Conservation (phyloP, 2,329 filamentous ascomycete genomes). For the Metarhizium album region DNA sequence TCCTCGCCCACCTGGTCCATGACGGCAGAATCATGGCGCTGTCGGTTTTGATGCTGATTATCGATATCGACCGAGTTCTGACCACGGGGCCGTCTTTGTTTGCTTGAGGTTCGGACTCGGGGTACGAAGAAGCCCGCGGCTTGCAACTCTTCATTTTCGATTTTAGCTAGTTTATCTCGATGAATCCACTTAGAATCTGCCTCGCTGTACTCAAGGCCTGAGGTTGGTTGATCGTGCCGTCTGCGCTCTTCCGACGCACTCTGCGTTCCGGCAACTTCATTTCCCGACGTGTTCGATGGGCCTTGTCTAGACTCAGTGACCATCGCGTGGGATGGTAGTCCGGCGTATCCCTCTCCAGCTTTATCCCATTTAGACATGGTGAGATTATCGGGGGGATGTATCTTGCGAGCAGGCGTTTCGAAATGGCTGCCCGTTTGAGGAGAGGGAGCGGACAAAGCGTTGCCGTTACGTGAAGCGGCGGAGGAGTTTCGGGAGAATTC, state of each 20-base stretch:
- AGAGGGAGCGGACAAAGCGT: conserved; percentile 13
- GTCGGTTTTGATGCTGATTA: conserved; percentile 11
- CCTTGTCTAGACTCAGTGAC: conserved; percentile 15
- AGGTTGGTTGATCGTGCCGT: conserved; percentile 15
- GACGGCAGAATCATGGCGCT: conserved; percentile 36
- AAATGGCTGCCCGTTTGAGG: conserved; percentile 10
- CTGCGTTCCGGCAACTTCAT: conserved; percentile 9
- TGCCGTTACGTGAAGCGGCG: conserved; percentile 15
- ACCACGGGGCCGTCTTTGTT: conserved; percentile 23
- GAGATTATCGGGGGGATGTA: conserved; percentile 25
- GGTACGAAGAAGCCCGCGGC: conserved; percentile 61
- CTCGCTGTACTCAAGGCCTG: conserved; percentile 24
- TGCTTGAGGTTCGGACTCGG: conserved; percentile 41
- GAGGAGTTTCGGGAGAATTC: conserved; percentile 11
- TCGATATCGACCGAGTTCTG: conserved; percentile 4
- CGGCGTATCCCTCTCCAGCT: conserved; percentile 12
- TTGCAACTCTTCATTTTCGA: conserved; percentile 71
- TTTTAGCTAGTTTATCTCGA: conserved; percentile 70
- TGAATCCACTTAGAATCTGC: conserved; percentile 76
- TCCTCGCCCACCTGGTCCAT: conserved; percentile 16
- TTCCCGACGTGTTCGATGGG: conserved; percentile 8
- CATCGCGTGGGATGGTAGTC: conserved; percentile 14
- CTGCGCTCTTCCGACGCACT: conserved; percentile 16
- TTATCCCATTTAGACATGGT: conserved; percentile 14
- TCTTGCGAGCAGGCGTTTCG: conserved; percentile 22